Evolutionary conservation across 2,329 filamentous ascomycete species (phyloP).

Genomic region (Ophiostoma australiae): DNA sequence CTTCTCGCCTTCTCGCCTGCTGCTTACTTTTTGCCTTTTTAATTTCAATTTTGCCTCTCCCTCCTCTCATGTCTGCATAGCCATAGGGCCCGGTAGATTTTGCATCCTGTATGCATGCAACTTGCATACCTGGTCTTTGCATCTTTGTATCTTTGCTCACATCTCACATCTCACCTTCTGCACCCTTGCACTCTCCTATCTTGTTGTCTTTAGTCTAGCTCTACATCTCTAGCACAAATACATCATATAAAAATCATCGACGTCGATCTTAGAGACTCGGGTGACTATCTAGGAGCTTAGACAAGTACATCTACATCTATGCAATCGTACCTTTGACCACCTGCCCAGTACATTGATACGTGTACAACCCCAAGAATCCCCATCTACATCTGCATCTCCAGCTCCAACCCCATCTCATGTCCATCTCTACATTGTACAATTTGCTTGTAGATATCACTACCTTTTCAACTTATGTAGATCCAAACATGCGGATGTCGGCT

Average conservation of each 20-base stretch:
- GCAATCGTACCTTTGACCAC: not conserved
- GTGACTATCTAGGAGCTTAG: not conserved
- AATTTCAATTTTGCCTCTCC: not conserved
- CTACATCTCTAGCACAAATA: not conserved
- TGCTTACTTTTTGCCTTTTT: not conserved
- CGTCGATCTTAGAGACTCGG: not conserved
- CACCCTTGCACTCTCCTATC: conserved; percentile 1
- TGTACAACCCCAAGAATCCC: not conserved
- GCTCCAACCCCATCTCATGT: not conserved
- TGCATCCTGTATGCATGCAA: not conserved
- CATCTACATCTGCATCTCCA: not conserved
- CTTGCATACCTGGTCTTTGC: not conserved
- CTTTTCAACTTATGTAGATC: not conserved
- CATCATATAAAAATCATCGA: not conserved
- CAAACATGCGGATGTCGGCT: not conserved
- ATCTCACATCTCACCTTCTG: conserved; percentile 4
- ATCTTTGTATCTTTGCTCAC: not conserved
- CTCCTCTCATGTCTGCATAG: not conserved
- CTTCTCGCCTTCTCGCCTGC: not conserved
- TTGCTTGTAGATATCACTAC: not conserved
- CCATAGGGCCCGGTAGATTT: not conserved
- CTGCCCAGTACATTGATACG: not conserved
- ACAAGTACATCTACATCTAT: not conserved
- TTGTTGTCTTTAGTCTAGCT: not conserved
- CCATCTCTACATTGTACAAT: not conserved